Base-by-base conservation (phyloP, 306 rosid genomes). In the Benincasa hispida region DNA sequence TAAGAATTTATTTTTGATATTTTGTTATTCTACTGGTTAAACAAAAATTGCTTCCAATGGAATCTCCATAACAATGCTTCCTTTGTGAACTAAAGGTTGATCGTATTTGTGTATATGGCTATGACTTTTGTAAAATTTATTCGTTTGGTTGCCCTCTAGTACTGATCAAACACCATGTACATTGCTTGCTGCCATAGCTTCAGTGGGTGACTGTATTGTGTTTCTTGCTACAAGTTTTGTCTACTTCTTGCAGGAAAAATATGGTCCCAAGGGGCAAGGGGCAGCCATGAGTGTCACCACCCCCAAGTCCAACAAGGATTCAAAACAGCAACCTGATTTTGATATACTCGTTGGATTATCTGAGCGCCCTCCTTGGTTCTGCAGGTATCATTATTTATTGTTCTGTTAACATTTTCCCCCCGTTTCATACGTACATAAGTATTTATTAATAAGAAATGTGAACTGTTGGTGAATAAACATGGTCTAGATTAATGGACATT, bases 331-430 rank as follows among this genome's bases (percentile, higher is more conserved):
- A 79, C 88, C 88, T 3, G 88, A 86, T 76, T 85, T 94, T 76
- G 96, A 94, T 87, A 85, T 88, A 39, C 85, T 83, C 76, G 95
- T 90, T 62, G 97, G 99, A 28, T 86, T 94, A 47, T 87, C 95
- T n/a, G 87, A 91, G n/a, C 87, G 92, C 25, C 94, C 96, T 27
- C 97, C 99, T 1, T 94, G 99, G 97, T 90, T 89, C 82, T 90
- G 97, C 79, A 88, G 99, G 99, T 92, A 85, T 65, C 21, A 27
- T 74, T 60, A 39, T 74, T 56, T 63, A 8, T 17, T 50, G 21
- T 69, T 48, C 59, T 27, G 8, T 48, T 48, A 8, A 15, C 58
- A 70, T 17, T 42, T 41, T 22, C 25, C 18, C 0, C 21, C 1
- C 6, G 19, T 12, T 21, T 28, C 28, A 18, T 18, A 9, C n/a